Conservation (phyloP, 2,329 filamentous ascomycete genomes). For the Trichoderma oligosporum region DNA sequence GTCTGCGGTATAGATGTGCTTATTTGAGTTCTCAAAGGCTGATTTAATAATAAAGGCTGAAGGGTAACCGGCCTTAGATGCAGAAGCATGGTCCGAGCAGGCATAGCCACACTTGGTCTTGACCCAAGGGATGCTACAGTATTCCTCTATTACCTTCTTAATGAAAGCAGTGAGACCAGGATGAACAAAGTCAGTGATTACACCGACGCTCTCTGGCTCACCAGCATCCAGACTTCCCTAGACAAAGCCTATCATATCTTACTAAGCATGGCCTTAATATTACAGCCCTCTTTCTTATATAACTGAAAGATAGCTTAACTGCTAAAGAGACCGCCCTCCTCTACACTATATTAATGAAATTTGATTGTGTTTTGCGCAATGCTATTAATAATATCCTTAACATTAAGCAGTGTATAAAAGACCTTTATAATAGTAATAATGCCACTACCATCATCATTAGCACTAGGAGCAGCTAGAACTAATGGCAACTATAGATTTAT, state of each 20-base stretch:
- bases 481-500: conserved; percentile 90
- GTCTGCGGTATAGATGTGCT: conserved; percentile 66
- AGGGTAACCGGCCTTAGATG: conserved; percentile 70
- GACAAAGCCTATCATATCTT: conserved; percentile 94
- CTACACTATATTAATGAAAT: conserved; percentile 94
- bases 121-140: conserved; percentile 83
- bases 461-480: conserved; percentile 78
- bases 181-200: conserved; percentile 91
- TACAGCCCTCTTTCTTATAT: conserved; percentile 68
- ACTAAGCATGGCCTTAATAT: conserved; percentile 95
- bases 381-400: conserved; percentile 65
- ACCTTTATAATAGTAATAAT: conserved; percentile 94
- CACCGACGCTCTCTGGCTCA: conserved; percentile 78
- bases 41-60: conserved; percentile 75
- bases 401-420: conserved; percentile 72
- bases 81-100: conserved; percentile 71
- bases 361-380: conserved; percentile 82
- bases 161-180: conserved; percentile 79
- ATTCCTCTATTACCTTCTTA: conserved; percentile 78
- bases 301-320: conserved; percentile 83
- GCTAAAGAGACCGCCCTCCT: conserved; percentile 82
- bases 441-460: conserved; percentile 92
- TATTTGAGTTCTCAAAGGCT: conserved; percentile 62
- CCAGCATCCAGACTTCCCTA: conserved; percentile 79
- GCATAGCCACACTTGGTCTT: conserved; percentile 88